Percentiles rank a stretch among this genome's conserved stretches.
Conservation (phyloP, 768 basidiomycete genomes). For the Tylopilus cervinicoccineus region DNA sequence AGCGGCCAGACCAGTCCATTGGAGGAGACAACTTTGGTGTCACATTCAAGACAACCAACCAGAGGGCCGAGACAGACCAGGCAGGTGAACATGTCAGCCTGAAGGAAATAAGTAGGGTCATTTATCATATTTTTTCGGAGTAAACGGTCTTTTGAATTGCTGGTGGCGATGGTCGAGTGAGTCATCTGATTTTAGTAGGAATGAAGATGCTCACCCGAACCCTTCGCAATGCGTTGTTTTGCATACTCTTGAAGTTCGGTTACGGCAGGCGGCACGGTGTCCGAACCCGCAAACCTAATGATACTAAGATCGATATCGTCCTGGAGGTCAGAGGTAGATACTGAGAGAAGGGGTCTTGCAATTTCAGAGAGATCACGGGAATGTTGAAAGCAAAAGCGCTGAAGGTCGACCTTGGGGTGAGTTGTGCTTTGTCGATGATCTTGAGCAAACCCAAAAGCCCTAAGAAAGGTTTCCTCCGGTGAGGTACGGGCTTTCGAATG, state of each 20-base stretch:
- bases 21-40: slow-evolving; percentile 4
- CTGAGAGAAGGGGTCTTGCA: slow-evolving; percentile 10
- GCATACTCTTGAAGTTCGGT: slow-evolving; percentile 12
- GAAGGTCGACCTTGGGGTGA: not conserved
- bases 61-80: slow-evolving; percentile 3
- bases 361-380: slow-evolving; percentile 10
- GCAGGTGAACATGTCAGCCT: slow-evolving; percentile 13
- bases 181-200: not conserved
- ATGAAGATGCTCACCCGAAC: not conserved
- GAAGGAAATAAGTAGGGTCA: slow-evolving; percentile 1
- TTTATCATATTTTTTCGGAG: not conserved
- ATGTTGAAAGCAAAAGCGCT: slow-evolving; percentile 14
- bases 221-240: slow-evolving; percentile 2
- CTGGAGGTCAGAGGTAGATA: not conserved
- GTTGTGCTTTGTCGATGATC: not conserved
- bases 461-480: slow-evolving; percentile 11
- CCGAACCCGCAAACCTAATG: not conserved
- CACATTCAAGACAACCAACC: slow-evolving; percentile 7
- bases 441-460: slow-evolving; percentile 8
- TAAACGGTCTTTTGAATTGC: slow-evolving; percentile 9
- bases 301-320: slow-evolving; percentile 12
- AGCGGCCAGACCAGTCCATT: not conserved
- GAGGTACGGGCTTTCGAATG: not conserved
- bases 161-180: not conserved
- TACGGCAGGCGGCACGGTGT: not conserved